Evolutionary conservation across 2,329 filamentous ascomycete species (phyloP).

Genomic region (Trichoderma sp.): DNA sequence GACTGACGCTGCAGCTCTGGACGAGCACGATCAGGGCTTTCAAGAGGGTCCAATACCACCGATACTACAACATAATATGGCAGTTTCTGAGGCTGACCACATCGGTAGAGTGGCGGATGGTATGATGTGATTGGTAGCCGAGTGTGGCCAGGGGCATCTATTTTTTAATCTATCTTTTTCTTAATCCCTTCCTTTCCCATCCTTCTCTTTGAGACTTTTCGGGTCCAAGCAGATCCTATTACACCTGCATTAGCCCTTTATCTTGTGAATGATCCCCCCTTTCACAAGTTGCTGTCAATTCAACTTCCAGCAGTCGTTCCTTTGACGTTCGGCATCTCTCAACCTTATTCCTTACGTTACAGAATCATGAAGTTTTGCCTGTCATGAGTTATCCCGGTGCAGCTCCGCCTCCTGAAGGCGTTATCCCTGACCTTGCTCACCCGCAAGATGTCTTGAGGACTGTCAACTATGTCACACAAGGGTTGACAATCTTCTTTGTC

Average conservation of each 20-base stretch:
- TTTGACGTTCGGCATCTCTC: neutral
- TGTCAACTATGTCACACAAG: conserved; percentile 33
- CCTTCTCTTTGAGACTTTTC: neutral
- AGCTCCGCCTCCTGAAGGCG: conserved; percentile 31
- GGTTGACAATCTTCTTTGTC: conserved; percentile 31
- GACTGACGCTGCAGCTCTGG: neutral
- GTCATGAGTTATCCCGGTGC: conserved; percentile 27
- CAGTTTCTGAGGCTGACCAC: neutral
- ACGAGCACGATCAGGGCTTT: neutral
- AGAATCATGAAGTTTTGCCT: neutral
- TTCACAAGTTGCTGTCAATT: neutral
- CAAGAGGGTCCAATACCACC: neutral
- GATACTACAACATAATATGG: neutral
- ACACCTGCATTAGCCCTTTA: neutral
- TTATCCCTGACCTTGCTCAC: conserved; percentile 29
- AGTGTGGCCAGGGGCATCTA: neutral
- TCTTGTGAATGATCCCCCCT: neutral
- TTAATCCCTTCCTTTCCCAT: neutral
- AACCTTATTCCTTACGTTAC: neutral
- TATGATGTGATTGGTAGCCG: neutral
- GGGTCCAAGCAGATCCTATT: neutral
- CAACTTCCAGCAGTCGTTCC: neutral
- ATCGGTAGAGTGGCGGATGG: neutral
- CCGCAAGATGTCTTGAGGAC: conserved; percentile 33
- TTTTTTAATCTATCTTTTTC: neutral